These are phyloP conservation scores for Cyberlindnera galapagoensis DNA, from an alignment of 805 yeast species.

Conservation along the genomic window DNA sequence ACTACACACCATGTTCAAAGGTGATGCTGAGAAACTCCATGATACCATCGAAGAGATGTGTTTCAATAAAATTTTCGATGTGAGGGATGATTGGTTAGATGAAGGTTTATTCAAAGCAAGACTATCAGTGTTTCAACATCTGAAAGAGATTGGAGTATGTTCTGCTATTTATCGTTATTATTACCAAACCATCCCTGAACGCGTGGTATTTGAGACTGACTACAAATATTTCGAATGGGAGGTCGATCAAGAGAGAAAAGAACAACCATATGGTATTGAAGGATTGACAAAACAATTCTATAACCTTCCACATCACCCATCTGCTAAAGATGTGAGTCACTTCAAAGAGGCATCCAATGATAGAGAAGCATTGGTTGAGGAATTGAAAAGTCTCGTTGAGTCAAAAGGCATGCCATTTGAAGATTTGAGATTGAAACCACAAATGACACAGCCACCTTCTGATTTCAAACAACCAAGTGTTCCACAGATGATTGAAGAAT, in stretches of 20 bases:
- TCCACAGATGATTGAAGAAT: constrained; percentile 9
- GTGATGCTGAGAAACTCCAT: constrained; percentile 5
- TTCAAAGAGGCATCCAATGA: constrained; percentile 6
- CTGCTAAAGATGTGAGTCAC: constrained; percentile 1
- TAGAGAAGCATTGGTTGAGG: constrained; percentile 6
- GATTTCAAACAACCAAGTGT: constrained; percentile 18
- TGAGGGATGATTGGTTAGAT: constrained; percentile 22
- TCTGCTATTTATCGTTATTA: constrained; percentile 22
- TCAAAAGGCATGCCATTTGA: constrained; percentile 5
- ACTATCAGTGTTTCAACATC: constrained; percentile 18
- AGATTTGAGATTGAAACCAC: constrained; percentile 11
- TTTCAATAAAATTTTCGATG: constrained; percentile 16
- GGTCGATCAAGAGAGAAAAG: constrained; percentile 15
- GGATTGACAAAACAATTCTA: constrained; percentile 14
- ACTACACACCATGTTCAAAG: constrained; percentile 7
- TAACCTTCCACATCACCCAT: constrained; percentile 4
- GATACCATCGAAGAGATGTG: constrained; percentile 15
- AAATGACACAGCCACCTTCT: constrained; percentile 8
- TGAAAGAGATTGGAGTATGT: constrained; percentile 24
- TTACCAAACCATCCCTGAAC: constrained; percentile 24
- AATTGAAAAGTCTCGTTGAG: constrained; percentile 6
- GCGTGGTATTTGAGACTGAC: constrained; percentile 23
- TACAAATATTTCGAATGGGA: constrained; percentile 21
- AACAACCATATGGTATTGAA: constrained; percentile 18
- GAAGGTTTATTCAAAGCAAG: constrained; percentile 11